Base-by-base conservation (phyloP, 805 yeast genomes). In the Tetrapisispora taiwanensis region DNA sequence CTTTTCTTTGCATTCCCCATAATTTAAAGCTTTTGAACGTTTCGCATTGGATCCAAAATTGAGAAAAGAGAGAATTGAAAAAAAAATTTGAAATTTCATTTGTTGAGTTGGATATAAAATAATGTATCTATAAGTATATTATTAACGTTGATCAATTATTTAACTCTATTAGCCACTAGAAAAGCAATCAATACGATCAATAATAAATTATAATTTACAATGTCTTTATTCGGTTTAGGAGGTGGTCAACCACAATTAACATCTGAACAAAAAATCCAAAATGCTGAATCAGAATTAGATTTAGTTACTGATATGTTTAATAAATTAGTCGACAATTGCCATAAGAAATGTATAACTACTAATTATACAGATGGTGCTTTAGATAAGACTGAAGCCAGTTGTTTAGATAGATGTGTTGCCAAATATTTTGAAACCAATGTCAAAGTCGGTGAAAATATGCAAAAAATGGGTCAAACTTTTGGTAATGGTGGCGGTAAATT, bases 301-400 rank as follows among this genome's bases (percentile, higher is more conserved):
- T 83, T 92, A 80, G 95, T 90, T 55, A 89, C 97, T 33, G 95
- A 92, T 55, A 88, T 90, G 97, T 90, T 90, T 78, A 90, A 90
- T 77, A 76, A 81, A 58, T 72, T 89, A 58, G 94, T 88, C 20
- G 89, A 82, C 58, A 82, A 86, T 54, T 89, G 97, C 65, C 92
- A 89, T 67, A 66, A 70, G 54, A 89, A 89, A 70, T 89, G 97
- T 71, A 83, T 88, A 62, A 39, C 36, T 13, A 71, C 69, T 51
- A 56, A 69, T 42, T 89, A 88, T 69, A 55, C 66, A 42, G 89
- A 85, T 43, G 82, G 87, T 45, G 88, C 80, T 20, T 71, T 89
- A 50, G 75, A 72, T 68, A 85, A 84, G 70, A 78, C 72, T 54
- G 97, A 89, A 69, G 78, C 87, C 38, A 70, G 84, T 39, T 89